Conservation (phyloP, 148 eudicot genomes). For the Talinum fruticosum region DNA sequence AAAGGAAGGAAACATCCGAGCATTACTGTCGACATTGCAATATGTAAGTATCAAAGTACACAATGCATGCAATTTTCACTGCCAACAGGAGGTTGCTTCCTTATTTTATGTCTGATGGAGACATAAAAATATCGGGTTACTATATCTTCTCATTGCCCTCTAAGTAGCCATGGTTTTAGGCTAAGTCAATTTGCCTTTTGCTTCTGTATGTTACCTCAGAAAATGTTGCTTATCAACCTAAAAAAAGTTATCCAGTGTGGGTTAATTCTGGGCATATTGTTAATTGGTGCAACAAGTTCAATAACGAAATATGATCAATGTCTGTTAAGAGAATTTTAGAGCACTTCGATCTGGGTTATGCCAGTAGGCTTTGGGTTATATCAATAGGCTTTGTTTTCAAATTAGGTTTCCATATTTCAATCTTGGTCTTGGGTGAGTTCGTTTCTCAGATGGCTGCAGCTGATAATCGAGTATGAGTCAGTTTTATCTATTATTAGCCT, state of each 20-base stretch:
- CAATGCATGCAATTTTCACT: neutral
- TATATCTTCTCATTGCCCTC: neutral
- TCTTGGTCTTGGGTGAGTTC: too few species aligned
- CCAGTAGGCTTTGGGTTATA: too few species aligned
- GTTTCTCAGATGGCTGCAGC: too few species aligned
- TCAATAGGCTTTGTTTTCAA: too few species aligned
- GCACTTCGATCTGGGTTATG: too few species aligned
- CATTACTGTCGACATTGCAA: constrained; percentile 86
- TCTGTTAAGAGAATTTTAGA: too few species aligned
- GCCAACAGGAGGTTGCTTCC: neutral
- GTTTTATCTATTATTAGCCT: neutral
- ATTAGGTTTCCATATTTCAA: too few species aligned
- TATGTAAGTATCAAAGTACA: constrained; percentile 45
- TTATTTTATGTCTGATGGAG: neutral
- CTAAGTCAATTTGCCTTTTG: too few species aligned
- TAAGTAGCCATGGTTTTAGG: neutral
- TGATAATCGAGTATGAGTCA: too few species aligned
- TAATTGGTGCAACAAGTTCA: neutral
- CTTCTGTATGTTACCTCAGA: too few species aligned
- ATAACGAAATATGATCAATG: too few species aligned
- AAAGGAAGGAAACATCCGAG: constrained; percentile 87
- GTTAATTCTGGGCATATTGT: neutral
- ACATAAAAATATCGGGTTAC: too few species aligned
- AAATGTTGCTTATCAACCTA: neutral
- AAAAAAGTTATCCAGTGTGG: neutral